Evolutionary conservation across 179 eudicot genomes (phyloP).

Genomic region (Vitellaria paradoxa): DNA sequence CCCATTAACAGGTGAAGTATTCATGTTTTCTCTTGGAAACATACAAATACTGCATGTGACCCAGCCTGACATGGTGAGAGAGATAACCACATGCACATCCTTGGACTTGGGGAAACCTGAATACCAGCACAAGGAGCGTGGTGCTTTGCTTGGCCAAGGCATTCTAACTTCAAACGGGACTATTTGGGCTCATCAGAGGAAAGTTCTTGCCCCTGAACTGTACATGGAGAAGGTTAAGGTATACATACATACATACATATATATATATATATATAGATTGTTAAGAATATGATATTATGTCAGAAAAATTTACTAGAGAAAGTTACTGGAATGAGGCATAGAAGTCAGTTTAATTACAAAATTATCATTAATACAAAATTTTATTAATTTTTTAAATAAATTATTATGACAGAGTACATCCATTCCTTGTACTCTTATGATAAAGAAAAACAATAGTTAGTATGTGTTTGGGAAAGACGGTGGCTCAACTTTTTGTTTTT

Average conservation of each 20-base stretch:
- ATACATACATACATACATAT: not conserved
- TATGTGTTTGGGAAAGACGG: too few relatives aligned
- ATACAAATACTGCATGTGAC: constrained; percentile 12
- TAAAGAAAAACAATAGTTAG: too few relatives aligned
- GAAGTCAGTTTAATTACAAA: too few relatives aligned
- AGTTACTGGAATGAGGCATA: too few relatives aligned
- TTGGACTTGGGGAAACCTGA: constrained; percentile 23
- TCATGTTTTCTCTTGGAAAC: constrained; percentile 15
- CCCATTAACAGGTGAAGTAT: not conserved
- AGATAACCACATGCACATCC: constrained; percentile 16
- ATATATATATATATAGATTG: not conserved
- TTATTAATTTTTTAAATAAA: too few relatives aligned
- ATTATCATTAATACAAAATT: too few relatives aligned
- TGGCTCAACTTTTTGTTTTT: too few relatives aligned
- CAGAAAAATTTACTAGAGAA: too few relatives aligned
- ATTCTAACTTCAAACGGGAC: constrained; percentile 21
- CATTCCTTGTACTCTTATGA: too few relatives aligned
- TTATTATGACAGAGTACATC: too few relatives aligned
- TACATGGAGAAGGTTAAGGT: constrained; percentile 30
- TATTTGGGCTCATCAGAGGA: constrained; percentile 24
- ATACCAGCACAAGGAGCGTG: constrained; percentile 11
- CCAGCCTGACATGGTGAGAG: constrained; percentile 17
- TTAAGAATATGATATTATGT: too few relatives aligned
- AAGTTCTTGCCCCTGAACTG: constrained; percentile 28
- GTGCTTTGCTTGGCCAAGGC: constrained; percentile 25